These are phyloP conservation scores for Bruguiera sexangula DNA, from an alignment of 345 rosid species.

Conservation along the genomic window DNA sequence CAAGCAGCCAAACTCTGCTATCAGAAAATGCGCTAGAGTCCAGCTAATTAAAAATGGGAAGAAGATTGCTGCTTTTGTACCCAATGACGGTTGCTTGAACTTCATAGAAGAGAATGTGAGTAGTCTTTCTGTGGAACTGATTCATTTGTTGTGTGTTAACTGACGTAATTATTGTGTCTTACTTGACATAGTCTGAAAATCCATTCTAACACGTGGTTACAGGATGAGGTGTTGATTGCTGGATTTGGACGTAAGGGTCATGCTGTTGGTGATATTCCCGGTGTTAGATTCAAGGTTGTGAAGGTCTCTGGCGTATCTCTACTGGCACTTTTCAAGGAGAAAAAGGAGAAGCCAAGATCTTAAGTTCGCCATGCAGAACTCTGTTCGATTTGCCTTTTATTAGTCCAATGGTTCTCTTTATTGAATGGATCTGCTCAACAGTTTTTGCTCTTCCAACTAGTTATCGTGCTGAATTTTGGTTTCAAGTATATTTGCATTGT, in stretches of 20 bases:
- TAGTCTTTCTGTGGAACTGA: neutral
- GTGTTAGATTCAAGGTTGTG: conserved; percentile 71
- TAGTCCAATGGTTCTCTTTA: neutral
- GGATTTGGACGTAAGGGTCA: conserved; percentile 76
- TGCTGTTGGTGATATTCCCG: conserved; percentile 75
- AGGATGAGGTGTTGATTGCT: conserved; percentile 71
- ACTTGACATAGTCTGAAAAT: neutral
- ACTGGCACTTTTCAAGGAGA: conserved; percentile 63
- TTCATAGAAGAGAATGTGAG: conserved; percentile 81
- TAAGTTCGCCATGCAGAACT: neutral
- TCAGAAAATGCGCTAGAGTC: conserved; percentile 94
- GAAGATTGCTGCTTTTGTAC: conserved; percentile 96
- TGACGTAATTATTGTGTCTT: too few relatives aligned
- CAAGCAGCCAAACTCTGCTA: conserved; percentile 99
- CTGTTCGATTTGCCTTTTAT: neutral
- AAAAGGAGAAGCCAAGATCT: conserved; percentile 43
- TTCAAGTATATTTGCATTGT: neutral
- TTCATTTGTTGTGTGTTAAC: too few relatives aligned
- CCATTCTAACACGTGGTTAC: neutral
- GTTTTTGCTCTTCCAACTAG: conserved; percentile 2
- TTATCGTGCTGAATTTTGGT: conserved; percentile 5
- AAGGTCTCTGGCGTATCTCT: conserved; percentile 74
- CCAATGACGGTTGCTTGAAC: conserved; percentile 90
- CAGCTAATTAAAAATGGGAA: conserved; percentile 96
- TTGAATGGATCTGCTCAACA: conserved; percentile 11